Evolutionary conservation across 768 basidiomycete genomes (phyloP).

Genomic region (Tricholoma saponaceum): DNA sequence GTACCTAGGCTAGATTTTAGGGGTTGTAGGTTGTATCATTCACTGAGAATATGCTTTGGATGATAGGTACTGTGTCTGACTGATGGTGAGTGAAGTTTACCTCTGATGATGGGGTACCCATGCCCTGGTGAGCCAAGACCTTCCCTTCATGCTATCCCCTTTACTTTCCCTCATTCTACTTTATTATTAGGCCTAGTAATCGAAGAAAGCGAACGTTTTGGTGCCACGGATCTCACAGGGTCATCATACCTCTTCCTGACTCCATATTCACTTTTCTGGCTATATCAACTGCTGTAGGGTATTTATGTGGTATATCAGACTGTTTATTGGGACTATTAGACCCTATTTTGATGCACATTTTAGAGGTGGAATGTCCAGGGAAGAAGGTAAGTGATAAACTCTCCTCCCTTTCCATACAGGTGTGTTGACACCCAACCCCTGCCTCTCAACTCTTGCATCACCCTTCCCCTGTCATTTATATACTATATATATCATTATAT

Average conservation of each 20-base stretch:
- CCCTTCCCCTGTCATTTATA: background rate
- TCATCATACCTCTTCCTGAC: background rate
- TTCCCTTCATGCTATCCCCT: background rate
- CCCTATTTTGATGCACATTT: background rate
- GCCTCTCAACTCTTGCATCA: background rate
- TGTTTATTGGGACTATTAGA: background rate
- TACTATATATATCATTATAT: background rate
- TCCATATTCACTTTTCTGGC: constrained; percentile 16
- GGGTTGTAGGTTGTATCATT: no score
- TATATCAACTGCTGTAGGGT: background rate
- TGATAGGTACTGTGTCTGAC: no score
- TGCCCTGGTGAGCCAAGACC: constrained; percentile 12
- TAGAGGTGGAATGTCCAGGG: constrained; percentile 26
- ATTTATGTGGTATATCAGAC: background rate
- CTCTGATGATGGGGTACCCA: constrained; percentile 6
- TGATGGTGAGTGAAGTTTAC: no score
- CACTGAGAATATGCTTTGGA: no score
- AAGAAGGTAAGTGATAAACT: constrained; percentile 46
- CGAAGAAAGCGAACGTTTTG: no score
- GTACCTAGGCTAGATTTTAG: background rate
- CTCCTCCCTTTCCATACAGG: constrained; percentile 21
- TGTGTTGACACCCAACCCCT: background rate
- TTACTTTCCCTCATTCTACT: background rate
- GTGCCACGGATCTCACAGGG: no score
- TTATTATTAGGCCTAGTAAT: no score